phyloP scores from a whole-genome alignment of 1,139 yeast species.

The Blastobotrys petasosporus region DNA sequence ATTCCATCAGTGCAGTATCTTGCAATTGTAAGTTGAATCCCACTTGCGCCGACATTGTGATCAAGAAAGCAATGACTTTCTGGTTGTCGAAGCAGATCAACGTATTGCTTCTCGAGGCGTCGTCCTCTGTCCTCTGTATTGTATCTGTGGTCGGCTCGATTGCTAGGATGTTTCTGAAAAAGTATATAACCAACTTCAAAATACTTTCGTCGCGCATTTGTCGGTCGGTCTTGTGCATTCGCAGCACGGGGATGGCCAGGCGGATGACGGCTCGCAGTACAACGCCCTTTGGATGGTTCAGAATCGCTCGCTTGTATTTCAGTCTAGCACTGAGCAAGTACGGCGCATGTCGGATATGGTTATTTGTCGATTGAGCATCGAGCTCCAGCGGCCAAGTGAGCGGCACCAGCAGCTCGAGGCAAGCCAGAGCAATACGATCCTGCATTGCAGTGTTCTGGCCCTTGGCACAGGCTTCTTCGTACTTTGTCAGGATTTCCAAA shows the following conservation, averaged over 20 bases:
- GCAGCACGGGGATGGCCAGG: conserved; percentile 60
- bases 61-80: conserved; percentile 63
- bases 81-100: conserved; percentile 55
- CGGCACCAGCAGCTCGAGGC: conserved; percentile 74
- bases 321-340: conserved; percentile 61
- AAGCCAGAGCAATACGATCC: conserved; percentile 61
- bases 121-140: conserved; percentile 40
- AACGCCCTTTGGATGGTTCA: conserved; percentile 54
- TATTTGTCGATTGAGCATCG: conserved; percentile 42
- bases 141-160: conserved; percentile 60
- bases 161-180: conserved; percentile 67
- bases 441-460: conserved; percentile 34
- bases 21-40: conserved; percentile 61
- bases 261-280: conserved; percentile 66
- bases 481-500: conserved; percentile 65
- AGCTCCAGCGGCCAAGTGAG: conserved; percentile 81
- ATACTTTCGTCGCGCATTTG: conserved; percentile 68
- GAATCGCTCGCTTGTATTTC: conserved; percentile 61
- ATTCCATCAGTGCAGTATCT: conserved; percentile 62
- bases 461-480: conserved; percentile 48
- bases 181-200: conserved; percentile 62
- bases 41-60: conserved; percentile 61
- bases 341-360: conserved; percentile 54
- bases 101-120: conserved; percentile 58
- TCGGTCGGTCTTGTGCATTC: conserved; percentile 46